phyloP scores from a whole-genome alignment of 352 stramenopile species.

The Pythium periplocum region DNA sequence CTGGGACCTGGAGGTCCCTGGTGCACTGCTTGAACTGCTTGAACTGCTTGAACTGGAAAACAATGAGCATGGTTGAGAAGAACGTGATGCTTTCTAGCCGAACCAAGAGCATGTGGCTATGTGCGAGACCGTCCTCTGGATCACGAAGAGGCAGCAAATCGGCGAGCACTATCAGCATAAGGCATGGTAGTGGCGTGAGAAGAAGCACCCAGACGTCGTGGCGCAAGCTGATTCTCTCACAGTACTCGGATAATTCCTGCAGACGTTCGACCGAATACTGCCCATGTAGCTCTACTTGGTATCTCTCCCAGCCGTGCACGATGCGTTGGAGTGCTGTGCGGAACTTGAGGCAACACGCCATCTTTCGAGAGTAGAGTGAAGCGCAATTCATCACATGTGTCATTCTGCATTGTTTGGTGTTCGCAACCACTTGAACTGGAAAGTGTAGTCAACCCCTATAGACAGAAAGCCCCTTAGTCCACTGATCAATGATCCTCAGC shows the following conservation, averaged over 20 bases:
- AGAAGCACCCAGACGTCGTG: neutral
- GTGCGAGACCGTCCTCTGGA: neutral
- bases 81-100: constrained; percentile 1
- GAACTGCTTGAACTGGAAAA: too few relatives aligned
- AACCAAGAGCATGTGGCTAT: constrained; percentile 4
- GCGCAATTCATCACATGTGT: too few relatives aligned
- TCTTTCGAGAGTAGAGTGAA: too few relatives aligned
- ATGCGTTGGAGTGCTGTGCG: too few relatives aligned
- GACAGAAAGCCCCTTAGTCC: too few relatives aligned
- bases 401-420: too few relatives aligned
- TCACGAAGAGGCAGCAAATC: constrained; percentile 6
- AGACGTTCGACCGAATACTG: constrained; percentile 15
- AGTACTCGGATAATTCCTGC: neutral
- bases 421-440: constrained; percentile 16
- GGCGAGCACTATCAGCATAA: constrained; percentile 1
- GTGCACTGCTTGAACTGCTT: neutral
- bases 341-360: too few relatives aligned
- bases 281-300: constrained; percentile 18
- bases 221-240: neutral
- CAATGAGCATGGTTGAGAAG: neutral
- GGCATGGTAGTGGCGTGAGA: constrained; percentile 9
- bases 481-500: too few relatives aligned
- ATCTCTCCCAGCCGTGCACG: constrained; percentile 5
- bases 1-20: neutral
- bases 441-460: constrained; percentile 20